Evolutionary conservation across 495 filamentous ascomycete genomes (phyloP).

Genomic region (Aspergillus avenaceus): DNA sequence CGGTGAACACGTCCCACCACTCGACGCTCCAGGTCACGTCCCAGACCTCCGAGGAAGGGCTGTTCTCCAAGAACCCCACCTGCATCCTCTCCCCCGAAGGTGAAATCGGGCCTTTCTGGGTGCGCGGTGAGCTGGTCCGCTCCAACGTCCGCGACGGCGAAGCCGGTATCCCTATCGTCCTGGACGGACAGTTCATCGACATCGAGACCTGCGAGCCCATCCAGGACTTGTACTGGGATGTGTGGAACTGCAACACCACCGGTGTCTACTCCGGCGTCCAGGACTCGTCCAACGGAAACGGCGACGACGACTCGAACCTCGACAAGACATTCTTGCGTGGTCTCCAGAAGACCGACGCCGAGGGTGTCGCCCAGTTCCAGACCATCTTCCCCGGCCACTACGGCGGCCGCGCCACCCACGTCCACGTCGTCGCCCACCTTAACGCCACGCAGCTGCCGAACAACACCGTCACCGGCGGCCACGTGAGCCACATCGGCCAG

Average conservation of each 20-base stretch:
- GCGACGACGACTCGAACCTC: constrained; percentile 29
- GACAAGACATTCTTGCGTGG: constrained; percentile 49
- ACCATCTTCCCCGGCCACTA: constrained; percentile 54
- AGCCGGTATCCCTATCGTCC: constrained; percentile 44
- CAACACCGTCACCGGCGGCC: constrained; percentile 45
- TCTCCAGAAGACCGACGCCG: constrained; percentile 41
- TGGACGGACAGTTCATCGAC: constrained; percentile 55
- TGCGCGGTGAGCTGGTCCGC: constrained; percentile 48
- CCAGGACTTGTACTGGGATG: constrained; percentile 44
- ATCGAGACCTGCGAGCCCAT: constrained; percentile 48
- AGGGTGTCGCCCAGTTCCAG: constrained; percentile 46
- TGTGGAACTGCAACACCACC: constrained; percentile 56
- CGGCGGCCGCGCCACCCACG: constrained; percentile 43
- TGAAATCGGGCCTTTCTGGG: constrained; percentile 27
- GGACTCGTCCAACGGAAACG: constrained; percentile 18
- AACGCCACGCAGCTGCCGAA: constrained; percentile 41
- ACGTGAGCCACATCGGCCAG: constrained; percentile 54
- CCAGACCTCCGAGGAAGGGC: constrained; percentile 13
- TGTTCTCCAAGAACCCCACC: constrained; percentile 18
- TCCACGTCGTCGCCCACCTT: constrained; percentile 45
- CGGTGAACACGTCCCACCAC: constrained; percentile 18
- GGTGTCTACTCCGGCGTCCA: constrained; percentile 44
- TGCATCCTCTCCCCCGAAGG: constrained; percentile 26
- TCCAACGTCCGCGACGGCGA: constrained; percentile 43
- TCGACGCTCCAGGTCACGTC: constrained; percentile 10